Base-by-base conservation (phyloP, 2,329 filamentous ascomycete species). In the Lecanicillium sp. region DNA sequence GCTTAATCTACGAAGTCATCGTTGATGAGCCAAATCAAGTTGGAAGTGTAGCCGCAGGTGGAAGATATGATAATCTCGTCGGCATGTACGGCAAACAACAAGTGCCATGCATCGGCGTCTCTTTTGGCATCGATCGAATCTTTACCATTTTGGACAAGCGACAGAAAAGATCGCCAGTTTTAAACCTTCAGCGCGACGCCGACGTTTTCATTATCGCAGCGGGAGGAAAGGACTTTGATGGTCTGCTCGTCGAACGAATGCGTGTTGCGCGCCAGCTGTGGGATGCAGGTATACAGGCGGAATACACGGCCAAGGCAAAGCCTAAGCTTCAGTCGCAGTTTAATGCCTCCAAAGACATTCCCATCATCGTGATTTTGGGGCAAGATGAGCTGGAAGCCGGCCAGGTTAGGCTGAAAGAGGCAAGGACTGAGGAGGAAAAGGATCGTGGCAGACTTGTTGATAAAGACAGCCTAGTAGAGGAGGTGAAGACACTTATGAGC, bases 131-230 rank as follows among this genome's bases (percentile, higher is more conserved):
- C 35, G 90, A 96, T 62, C 82, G 90, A 51, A 95, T 96, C 54
- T 95, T 94, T 65, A 87, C 84, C 51, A 89, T 95, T 54, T 86
- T 83, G 46, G 88, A 94, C 35, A 71, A 86, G 56, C 77, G 75
- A 45, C 74, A 72, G 41, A 74, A 77, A 39, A 70, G 73, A 51
- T 72, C 65, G 40, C 60, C 63, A 22, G 64, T 42, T 5, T 30
- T 45, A 3, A 35, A 79, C 37, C 70, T 83, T 45, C 70, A 71
- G 47, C 87, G 80, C 52, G 83, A 90, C 50, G 81, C 88, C 3
- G 89, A 96, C 55, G 88, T 89, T 31, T 95, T 79, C 62, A 83
- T 96, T 52, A 96, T 96, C 87, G 88, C 88, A 0, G 88, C 95
- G 54, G 89, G 87, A 38, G 84, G 85, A 37, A 89, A 89, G 62